phyloP scores from a whole-genome alignment of 805 yeast species.

The Grigorovia humatica region DNA sequence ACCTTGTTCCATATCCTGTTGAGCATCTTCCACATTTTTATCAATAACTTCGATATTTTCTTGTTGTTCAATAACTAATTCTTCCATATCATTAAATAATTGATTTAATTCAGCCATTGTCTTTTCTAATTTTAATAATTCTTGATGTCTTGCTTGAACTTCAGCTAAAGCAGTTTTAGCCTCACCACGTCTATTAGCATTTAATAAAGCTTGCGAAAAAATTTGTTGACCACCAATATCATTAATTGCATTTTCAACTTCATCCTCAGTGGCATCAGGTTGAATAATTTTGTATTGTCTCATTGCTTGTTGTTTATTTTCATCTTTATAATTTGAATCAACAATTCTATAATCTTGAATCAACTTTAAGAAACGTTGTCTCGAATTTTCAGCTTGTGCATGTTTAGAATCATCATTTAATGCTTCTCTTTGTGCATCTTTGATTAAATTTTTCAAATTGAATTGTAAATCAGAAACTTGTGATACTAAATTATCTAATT shows the following conservation, averaged over 20 bases:
- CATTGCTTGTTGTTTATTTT: slow-evolving; percentile 78
- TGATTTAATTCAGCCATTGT: slow-evolving; percentile 93
- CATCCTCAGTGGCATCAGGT: slow-evolving; percentile 75
- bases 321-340: slow-evolving; percentile 78
- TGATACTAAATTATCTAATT: slow-evolving; percentile 64
- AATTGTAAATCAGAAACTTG: slow-evolving; percentile 74
- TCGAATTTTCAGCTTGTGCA: slow-evolving; percentile 82
- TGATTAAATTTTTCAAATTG: slow-evolving; percentile 64
- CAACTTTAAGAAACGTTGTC: slow-evolving; percentile 72
- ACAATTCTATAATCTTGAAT: slow-evolving; percentile 80
- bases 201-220: slow-evolving; percentile 84
- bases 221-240: slow-evolving; percentile 83
- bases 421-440: slow-evolving; percentile 61
- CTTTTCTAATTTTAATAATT: slow-evolving; percentile 86
- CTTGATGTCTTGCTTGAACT: slow-evolving; percentile 92
- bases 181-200: slow-evolving; percentile 84
- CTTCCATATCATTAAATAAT: slow-evolving; percentile 92
- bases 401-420: slow-evolving; percentile 68
- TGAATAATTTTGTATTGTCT: slow-evolving; percentile 86
- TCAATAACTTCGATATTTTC: slow-evolving; percentile 75
- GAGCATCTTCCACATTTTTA: slow-evolving; percentile 72
- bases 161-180: slow-evolving; percentile 92
- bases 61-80: slow-evolving; percentile 91
- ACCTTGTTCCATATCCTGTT: slow-evolving; percentile 85
- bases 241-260: slow-evolving; percentile 76